Percentiles rank a stretch among this genome's conserved stretches.
These are phyloP conservation scores for Jatropha curcas DNA, from an alignment of 345 rosid species.

Conservation along the genomic window DNA sequence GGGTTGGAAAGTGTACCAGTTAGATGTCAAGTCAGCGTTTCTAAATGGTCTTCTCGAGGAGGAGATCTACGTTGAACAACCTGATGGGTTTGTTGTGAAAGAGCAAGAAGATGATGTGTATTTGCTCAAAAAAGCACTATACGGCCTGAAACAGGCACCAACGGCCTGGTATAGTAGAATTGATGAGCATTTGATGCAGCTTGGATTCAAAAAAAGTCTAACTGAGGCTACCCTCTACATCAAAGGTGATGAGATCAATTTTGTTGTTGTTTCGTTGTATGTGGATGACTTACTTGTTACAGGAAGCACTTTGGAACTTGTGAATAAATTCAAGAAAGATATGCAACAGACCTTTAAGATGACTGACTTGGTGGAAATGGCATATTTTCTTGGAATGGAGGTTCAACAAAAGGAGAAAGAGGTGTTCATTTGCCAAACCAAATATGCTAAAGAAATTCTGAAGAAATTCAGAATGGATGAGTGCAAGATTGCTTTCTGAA, in stretches of 20 bases:
- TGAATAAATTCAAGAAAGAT: too few species aligned
- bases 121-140: not conserved
- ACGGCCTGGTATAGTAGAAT: not conserved
- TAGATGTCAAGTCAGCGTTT: too few species aligned
- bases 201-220: not conserved
- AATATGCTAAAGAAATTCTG: too few species aligned
- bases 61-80: not conserved
- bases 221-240: not conserved
- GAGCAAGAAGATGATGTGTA: not conserved
- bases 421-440: too few species aligned
- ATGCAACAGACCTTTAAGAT: too few species aligned
- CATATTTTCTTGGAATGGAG: too few species aligned
- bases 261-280: conserved; percentile 2
- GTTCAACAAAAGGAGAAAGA: too few species aligned
- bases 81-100: not conserved
- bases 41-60: not conserved
- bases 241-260: conserved; percentile 1
- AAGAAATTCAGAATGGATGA: too few species aligned
- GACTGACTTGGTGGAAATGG: too few species aligned
- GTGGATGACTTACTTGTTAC: not conserved
- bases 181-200: not conserved
- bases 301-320: too few species aligned
- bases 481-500: not conserved
- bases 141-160: not conserved
- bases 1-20: too few species aligned